Evolutionary conservation across 805 yeast genomes (phyloP).

Genomic region (Metschnikowia lunata): DNA sequence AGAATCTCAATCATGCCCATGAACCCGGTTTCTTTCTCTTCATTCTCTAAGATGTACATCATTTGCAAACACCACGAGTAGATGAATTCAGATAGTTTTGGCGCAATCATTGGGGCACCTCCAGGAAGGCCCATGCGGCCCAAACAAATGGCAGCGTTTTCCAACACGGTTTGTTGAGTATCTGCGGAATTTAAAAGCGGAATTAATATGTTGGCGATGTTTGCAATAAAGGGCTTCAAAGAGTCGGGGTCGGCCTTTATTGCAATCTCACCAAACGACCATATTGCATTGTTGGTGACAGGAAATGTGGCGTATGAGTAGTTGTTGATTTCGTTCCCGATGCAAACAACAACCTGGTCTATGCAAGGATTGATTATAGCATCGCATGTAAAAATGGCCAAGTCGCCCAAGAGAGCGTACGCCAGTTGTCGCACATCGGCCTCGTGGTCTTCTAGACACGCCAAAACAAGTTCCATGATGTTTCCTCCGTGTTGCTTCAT

Average conservation of each 20-base stretch:
- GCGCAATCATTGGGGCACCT: slow-evolving; percentile 46
- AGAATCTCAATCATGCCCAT: slow-evolving; percentile 76
- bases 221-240: slow-evolving; percentile 49
- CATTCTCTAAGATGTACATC: slow-evolving; percentile 65
- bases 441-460: slow-evolving; percentile 68
- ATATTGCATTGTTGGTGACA: slow-evolving; percentile 82
- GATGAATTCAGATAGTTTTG: slow-evolving; percentile 54
- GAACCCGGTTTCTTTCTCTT: slow-evolving; percentile 85
- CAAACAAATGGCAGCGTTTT: slow-evolving; percentile 83
- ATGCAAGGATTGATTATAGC: slow-evolving; percentile 44
- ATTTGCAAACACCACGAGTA: slow-evolving; percentile 69
- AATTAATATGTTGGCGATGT: slow-evolving; percentile 52
- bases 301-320: slow-evolving; percentile 49
- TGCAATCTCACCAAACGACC: slow-evolving; percentile 89
- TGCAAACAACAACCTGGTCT: slow-evolving; percentile 54
- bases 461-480: slow-evolving; percentile 58
- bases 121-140: slow-evolving; percentile 73
- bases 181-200: slow-evolving; percentile 54
- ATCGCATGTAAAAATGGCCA: slow-evolving; percentile 58
- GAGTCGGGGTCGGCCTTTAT: slow-evolving; percentile 48
- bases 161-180: slow-evolving; percentile 62
- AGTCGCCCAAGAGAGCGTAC: slow-evolving; percentile 86
- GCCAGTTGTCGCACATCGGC: slow-evolving; percentile 93
- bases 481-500: slow-evolving; percentile 36
- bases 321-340: slow-evolving; percentile 63